Conservation (phyloP, 495 filamentous ascomycete genomes). For the Lophiostoma macrostomum region DNA sequence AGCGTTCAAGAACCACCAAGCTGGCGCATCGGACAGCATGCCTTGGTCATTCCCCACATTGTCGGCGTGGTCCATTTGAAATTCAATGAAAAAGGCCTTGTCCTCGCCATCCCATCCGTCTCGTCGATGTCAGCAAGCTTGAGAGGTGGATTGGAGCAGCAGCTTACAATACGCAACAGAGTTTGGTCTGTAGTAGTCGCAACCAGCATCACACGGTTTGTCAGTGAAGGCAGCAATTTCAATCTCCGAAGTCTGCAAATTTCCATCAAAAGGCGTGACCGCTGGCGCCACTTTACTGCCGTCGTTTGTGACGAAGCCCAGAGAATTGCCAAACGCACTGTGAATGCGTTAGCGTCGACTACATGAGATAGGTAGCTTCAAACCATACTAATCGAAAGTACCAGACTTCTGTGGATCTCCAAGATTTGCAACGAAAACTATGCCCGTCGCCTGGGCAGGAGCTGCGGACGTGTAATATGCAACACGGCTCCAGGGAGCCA, state of each 20-base stretch:
- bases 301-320: constrained; percentile 57
- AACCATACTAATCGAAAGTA: constrained; percentile 53
- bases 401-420: constrained; percentile 58
- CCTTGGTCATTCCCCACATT: constrained; percentile 46
- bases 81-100: constrained; percentile 67
- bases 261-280: constrained; percentile 21
- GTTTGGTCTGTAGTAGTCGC: constrained; percentile 56
- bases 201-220: constrained; percentile 52
- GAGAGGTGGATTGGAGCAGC: background rate
- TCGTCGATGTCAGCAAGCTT: constrained; percentile 33
- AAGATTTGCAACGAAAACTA: constrained; percentile 65
- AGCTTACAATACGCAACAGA: constrained; percentile 60
- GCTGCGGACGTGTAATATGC: constrained; percentile 57
- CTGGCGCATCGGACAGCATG: constrained; percentile 48
- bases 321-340: constrained; percentile 59
- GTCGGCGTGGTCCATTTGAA: constrained; percentile 61
- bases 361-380: constrained; percentile 10
- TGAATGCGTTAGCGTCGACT: constrained; percentile 5
- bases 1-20: constrained; percentile 70
- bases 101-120: constrained; percentile 62
- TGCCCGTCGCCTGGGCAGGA: constrained; percentile 48
- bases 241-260: constrained; percentile 42
- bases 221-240: constrained; percentile 63
- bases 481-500: constrained; percentile 39
- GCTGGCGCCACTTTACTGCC: constrained; percentile 49